Percentiles rank a stretch among this genome's conserved stretches.
phyloP scores from a whole-genome alignment of 1,284 basidiomycete species.

The Pholiota adiposa region DNA sequence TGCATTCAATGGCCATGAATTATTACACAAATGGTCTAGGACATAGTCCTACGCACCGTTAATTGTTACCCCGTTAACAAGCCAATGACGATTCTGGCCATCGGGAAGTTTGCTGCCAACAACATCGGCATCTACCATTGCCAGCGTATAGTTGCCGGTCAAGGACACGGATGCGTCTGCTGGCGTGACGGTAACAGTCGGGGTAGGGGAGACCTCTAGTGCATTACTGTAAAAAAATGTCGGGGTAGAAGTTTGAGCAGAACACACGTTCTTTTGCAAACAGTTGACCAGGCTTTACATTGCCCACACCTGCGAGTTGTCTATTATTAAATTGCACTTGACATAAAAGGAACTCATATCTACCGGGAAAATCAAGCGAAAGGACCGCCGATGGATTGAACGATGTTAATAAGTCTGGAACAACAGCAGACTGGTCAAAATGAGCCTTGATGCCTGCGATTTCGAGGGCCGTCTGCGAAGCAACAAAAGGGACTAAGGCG shows the following conservation, averaged over 20 bases:
- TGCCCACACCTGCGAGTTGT: slow-evolving; percentile 41
- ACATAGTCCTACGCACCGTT: slow-evolving; percentile 31
- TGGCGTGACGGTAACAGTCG: slow-evolving; percentile 51
- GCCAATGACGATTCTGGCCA: slow-evolving; percentile 79
- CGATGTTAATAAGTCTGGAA: slow-evolving; percentile 57
- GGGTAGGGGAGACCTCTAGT: slow-evolving; percentile 57
- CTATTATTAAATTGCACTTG: not conserved
- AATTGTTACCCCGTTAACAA: slow-evolving; percentile 69
- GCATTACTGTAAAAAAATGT: not conserved
- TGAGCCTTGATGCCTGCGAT: slow-evolving; percentile 63
- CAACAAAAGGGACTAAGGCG: slow-evolving; percentile 43
- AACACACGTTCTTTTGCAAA: slow-evolving; percentile 59
- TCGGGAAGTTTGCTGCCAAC: slow-evolving; percentile 57
- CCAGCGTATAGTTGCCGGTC: slow-evolving; percentile 60
- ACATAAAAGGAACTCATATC: slow-evolving; percentile 1
- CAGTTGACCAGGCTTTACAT: slow-evolving; percentile 60
- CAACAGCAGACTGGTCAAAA: slow-evolving; percentile 59
- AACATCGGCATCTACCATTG: slow-evolving; percentile 72
- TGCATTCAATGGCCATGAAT: slow-evolving; percentile 16
- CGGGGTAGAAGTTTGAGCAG: not conserved
- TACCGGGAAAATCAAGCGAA: slow-evolving; percentile 52
- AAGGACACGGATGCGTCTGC: slow-evolving; percentile 49
- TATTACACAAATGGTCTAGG: not conserved
- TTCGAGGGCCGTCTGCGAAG: slow-evolving; percentile 47
- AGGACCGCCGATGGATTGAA: slow-evolving; percentile 65